Evolutionary conservation across 495 filamentous ascomycete genomes (phyloP), one percentile per base, ranked within the genome.

Genomic region (Aspergillus sparsus): DNA sequence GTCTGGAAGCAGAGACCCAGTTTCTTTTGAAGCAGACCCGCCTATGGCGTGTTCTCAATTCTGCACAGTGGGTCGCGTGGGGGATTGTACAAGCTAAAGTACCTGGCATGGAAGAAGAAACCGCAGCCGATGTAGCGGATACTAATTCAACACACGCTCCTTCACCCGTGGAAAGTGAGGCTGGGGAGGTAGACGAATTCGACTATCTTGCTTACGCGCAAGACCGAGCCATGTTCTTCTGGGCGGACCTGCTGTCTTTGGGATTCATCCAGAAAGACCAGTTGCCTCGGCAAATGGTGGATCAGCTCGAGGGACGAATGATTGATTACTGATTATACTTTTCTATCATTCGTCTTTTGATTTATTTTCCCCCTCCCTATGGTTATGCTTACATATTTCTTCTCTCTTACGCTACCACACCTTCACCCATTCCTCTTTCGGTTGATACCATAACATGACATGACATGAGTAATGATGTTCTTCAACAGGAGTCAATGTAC

Each of bases 11-110:
- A 9, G 83, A 89, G 60, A 79, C 95, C 7, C 74, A 84, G 34
- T 81, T 80, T 54, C 77, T 98, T 32, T 67, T 95, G 63, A 82
- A 86, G 32, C 91, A 98, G 74, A 85, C 89, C 8, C 77, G 85
- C 27, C 77, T 93, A 42, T 99, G 95, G 95, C 84, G 93, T 5
- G 80, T 89, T 3, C 89, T 91, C 4, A 92, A 91, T 70, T 89
- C 87, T 16, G 93, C 91, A 2, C 87, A 92, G 70, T 99, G 95
- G 95, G 85, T 92, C 31, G 89, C 90, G 2, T 99, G 95, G 94
- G 94, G 94, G 32, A 90, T 97, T 49, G 87, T 98, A 53, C 95
- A 98, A 76, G 93, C 94, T 31, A 93, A 93, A 68, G 79, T 91
- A 6, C 82, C 89, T 0, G 91, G 84, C 5, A 75, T 85, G 74